Conservation (phyloP, 495 filamentous ascomycete genomes). For the Hypoxylon perforatum region DNA sequence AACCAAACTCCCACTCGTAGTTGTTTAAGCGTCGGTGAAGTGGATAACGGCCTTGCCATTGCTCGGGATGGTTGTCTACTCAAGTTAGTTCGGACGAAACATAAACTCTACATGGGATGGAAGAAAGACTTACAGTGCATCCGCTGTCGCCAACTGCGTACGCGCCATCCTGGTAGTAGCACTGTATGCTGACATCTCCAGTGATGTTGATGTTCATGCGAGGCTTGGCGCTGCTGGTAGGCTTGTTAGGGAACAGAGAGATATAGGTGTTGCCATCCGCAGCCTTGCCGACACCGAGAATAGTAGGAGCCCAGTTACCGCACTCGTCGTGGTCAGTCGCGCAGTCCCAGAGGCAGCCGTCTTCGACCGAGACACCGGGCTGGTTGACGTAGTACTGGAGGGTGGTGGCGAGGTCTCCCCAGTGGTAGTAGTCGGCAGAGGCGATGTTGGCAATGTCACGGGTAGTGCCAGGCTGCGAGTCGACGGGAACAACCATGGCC, state of each 20-base stretch:
- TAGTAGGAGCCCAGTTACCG: conserved; percentile 93
- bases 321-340: conserved; percentile 55
- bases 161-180: conserved; percentile 75
- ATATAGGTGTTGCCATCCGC: conserved; percentile 75
- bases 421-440: conserved; percentile 75
- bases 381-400: conserved; percentile 99
- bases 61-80: conserved; percentile 51
- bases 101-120: background rate
- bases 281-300: conserved; percentile 82
- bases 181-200: conserved; percentile 71
- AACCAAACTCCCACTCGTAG: conserved; percentile 28
- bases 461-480: conserved; percentile 64
- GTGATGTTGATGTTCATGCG: conserved; percentile 79
- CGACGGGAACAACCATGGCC: conserved; percentile 81
- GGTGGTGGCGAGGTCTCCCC: conserved; percentile 78
- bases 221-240: conserved; percentile 70
- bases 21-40: conserved; percentile 44
- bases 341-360: conserved; percentile 85
- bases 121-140: conserved; percentile 72
- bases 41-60: conserved; percentile 53
- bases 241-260: conserved; percentile 77
- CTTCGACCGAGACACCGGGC: conserved; percentile 68
- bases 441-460: conserved; percentile 79
- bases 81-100: conserved; percentile 38
- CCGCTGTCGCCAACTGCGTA: conserved; percentile 69